Percentiles rank a stretch among this genome's conserved stretches.
Evolutionary conservation across 148 eudicot genomes (phyloP).

Genomic region (Rhododendron kiyosumense): DNA sequence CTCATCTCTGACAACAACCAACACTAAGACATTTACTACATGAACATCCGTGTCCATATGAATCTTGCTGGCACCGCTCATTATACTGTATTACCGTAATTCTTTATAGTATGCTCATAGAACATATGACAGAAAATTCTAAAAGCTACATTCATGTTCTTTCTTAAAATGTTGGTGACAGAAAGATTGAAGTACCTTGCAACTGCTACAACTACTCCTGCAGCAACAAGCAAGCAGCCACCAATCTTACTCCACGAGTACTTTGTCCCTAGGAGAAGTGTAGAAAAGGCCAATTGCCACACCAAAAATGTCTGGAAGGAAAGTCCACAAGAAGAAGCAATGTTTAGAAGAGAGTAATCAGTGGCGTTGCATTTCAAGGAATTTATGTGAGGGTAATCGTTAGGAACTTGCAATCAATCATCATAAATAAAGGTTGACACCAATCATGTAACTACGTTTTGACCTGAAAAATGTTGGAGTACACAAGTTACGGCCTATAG

Average conservation of each 20-base stretch:
- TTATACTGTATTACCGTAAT: background rate
- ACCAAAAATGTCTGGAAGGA: constrained; percentile 73
- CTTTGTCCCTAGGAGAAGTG: constrained; percentile 49
- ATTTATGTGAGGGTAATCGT: background rate
- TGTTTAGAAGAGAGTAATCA: background rate
- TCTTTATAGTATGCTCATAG: background rate
- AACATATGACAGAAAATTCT: background rate
- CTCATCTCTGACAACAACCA: too few species aligned
- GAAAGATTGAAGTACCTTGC: constrained; percentile 39
- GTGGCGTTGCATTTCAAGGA: background rate
- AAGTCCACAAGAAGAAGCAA: constrained; percentile 1
- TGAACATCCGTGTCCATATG: background rate
- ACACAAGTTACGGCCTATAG: background rate
- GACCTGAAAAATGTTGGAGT: background rate
- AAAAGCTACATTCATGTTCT: background rate
- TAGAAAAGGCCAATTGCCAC: constrained; percentile 71
- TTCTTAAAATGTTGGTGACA: background rate
- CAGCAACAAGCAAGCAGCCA: constrained; percentile 81
- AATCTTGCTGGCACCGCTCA: background rate
- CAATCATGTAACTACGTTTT: background rate
- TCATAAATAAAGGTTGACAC: background rate
- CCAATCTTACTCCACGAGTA: constrained; percentile 51
- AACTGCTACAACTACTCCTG: constrained; percentile 68
- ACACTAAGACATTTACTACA: background rate
- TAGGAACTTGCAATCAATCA: background rate